phyloP scores from a whole-genome alignment of 2,329 filamentous ascomycete genomes.

The Hirsutella rhossiliensis region DNA sequence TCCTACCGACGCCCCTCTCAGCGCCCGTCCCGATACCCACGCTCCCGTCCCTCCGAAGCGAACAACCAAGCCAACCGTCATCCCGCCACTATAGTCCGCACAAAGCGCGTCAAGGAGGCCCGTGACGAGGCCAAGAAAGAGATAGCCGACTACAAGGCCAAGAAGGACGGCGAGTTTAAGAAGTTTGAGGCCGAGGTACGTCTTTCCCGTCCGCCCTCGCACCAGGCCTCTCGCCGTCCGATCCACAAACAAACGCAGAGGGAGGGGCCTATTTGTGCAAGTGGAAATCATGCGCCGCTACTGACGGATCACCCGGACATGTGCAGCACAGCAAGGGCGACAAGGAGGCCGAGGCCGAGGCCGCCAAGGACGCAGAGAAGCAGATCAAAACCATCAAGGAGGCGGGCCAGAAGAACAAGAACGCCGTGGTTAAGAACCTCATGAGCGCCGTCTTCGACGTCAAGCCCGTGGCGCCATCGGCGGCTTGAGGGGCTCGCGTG shows the following conservation, averaged over 20 bases:
- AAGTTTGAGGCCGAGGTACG: slow-evolving; percentile 68
- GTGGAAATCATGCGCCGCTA: too few species aligned
- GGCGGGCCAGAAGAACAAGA: slow-evolving; percentile 67
- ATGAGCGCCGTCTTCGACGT: slow-evolving; percentile 77
- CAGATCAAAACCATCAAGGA: slow-evolving; percentile 74
- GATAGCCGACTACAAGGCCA: slow-evolving; percentile 80
- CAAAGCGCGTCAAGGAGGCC: slow-evolving; percentile 94
- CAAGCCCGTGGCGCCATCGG: slow-evolving; percentile 47
- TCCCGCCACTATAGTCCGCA: slow-evolving; percentile 42
- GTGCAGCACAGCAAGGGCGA: slow-evolving; percentile 83
- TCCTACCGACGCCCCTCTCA: not conserved
- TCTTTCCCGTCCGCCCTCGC: not conserved
- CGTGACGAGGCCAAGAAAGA: slow-evolving; percentile 95
- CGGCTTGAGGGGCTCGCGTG: slow-evolving; percentile 10
- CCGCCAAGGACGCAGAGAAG: slow-evolving; percentile 2
- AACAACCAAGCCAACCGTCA: not conserved
- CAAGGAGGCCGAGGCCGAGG: slow-evolving; percentile 52
- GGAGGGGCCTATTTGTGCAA: too few species aligned
- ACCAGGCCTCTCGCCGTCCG: too few species aligned
- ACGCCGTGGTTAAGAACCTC: slow-evolving; percentile 70
- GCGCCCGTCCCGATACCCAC: too few species aligned
- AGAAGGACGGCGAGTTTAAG: slow-evolving; percentile 92
- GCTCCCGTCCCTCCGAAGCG: slow-evolving; percentile 1
- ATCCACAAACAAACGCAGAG: too few species aligned
- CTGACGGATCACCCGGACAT: not conserved